phyloP scores from a whole-genome alignment of 352 stramenopile genomes.

The Elongisporangium anandrum region DNA sequence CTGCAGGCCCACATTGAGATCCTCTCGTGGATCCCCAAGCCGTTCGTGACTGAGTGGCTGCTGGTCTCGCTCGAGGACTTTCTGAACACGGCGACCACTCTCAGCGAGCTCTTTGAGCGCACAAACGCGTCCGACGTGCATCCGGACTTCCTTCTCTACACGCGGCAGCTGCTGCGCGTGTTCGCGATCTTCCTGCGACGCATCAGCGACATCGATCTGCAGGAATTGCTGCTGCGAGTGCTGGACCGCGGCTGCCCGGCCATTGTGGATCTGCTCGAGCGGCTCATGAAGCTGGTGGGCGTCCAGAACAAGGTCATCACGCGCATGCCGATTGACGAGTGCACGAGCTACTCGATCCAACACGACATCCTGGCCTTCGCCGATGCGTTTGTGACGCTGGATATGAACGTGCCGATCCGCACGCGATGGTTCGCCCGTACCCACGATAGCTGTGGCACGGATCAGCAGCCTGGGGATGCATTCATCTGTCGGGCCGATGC shows the following conservation, averaged over 20 bases:
- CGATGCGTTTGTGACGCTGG: conserved; percentile 27
- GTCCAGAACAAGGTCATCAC: not conserved
- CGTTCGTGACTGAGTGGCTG: conserved; percentile 49
- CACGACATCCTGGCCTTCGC: conserved; percentile 27
- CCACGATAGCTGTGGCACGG: not conserved
- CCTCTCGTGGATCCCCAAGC: conserved; percentile 34
- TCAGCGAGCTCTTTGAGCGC: conserved; percentile 21
- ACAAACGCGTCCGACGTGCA: not conserved
- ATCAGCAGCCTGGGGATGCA: not conserved
- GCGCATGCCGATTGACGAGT: not conserved
- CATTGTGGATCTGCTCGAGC: conserved; percentile 20
- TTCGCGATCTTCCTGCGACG: conserved; percentile 32
- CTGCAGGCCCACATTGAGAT: conserved; percentile 21
- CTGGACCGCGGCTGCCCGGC: conserved; percentile 20
- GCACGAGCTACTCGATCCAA: conserved; percentile 12
- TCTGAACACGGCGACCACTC: conserved; percentile 22
- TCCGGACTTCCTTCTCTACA: conserved; percentile 1
- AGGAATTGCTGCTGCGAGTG: conserved; percentile 30
- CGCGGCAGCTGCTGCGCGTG: conserved; percentile 24
- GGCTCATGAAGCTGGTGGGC: not conserved
- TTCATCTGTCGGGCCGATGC: conserved; percentile 13
- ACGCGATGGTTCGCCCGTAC: conserved; percentile 8
- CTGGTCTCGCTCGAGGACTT: conserved; percentile 45
- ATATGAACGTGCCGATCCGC: conserved; percentile 22
- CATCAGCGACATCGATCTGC: conserved; percentile 34